Evolutionary conservation across 768 basidiomycete species (phyloP).

Genomic region (Pisolithus orientalis): DNA sequence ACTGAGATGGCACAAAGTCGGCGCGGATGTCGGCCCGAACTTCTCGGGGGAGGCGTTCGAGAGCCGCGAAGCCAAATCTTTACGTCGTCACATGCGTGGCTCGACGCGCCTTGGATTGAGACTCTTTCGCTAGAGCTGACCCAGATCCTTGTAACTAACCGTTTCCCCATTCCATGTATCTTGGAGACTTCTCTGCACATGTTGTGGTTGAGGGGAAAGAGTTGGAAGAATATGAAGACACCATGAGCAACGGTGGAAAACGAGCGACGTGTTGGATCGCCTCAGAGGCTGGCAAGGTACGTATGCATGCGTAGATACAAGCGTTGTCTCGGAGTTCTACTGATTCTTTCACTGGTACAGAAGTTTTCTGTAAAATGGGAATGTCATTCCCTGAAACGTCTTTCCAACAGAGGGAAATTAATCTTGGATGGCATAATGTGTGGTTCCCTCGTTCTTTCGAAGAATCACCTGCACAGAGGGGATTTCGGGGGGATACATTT

Average conservation of each 20-base stretch:
- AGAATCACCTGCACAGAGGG: accelerated
- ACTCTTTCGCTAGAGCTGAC: no score
- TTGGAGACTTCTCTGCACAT: slow-evolving; percentile 9
- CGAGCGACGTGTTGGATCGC: slow-evolving; percentile 16
- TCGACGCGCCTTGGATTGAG: no score
- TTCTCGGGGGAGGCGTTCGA: slow-evolving; percentile 87
- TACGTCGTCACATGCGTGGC: no score
- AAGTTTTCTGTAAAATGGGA: slow-evolving; percentile 10
- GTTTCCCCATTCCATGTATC: slow-evolving; percentile 3
- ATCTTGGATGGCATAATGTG: slow-evolving; percentile 7
- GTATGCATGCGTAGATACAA: background rate
- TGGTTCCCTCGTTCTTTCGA: accelerated
- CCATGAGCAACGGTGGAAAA: slow-evolving; percentile 1
- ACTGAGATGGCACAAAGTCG: slow-evolving; percentile 91
- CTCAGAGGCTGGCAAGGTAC: slow-evolving; percentile 18
- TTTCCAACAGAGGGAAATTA: background rate
- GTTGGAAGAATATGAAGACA: slow-evolving; percentile 10
- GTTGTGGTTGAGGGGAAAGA: slow-evolving; percentile 9
- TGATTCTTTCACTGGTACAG: background rate
- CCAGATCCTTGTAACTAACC: no score
- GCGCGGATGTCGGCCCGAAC: slow-evolving; percentile 77
- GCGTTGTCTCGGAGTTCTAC: background rate
- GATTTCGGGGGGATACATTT: background rate
- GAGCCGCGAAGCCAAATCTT: slow-evolving; percentile 22
- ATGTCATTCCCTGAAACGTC: slow-evolving; percentile 1